phyloP scores from a whole-genome alignment of 768 basidiomycete species.

The Lactifluus echinatus region DNA sequence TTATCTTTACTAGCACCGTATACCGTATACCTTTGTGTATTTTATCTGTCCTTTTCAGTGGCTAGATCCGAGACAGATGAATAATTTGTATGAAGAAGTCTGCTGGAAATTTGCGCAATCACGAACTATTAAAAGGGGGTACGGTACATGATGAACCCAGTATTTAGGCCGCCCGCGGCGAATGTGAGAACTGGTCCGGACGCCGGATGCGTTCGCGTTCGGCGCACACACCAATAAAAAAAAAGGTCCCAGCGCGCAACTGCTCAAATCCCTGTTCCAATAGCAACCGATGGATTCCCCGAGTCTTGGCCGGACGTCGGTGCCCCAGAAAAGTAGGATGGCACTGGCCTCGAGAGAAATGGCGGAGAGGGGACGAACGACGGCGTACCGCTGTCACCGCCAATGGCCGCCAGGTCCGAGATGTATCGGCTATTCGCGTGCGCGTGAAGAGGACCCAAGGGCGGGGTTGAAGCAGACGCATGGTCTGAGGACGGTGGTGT shows the following conservation, averaged over 20 bases:
- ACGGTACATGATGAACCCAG: neutral
- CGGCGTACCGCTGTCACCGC: neutral
- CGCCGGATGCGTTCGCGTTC: neutral
- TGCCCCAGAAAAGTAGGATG: slow-evolving; percentile 7
- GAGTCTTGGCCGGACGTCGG: slow-evolving; percentile 2
- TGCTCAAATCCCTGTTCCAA: neutral
- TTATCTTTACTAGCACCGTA: slow-evolving; percentile 1
- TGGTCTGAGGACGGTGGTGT: slow-evolving; percentile 1
- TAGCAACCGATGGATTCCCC: slow-evolving; percentile 7
- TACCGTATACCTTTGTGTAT: neutral
- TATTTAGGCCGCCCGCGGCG: slow-evolving; percentile 13
- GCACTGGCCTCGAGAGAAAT: slow-evolving; percentile 1
- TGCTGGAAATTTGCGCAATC: slow-evolving; percentile 4
- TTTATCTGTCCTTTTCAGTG: neutral
- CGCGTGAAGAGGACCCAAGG: neutral
- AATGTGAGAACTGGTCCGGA: neutral
- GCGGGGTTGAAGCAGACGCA: neutral
- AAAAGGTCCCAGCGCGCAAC: neutral
- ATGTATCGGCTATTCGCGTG: neutral
- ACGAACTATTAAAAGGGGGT: neutral
- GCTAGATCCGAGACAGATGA: slow-evolving; percentile 7
- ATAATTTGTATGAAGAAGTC: slow-evolving; percentile 11
- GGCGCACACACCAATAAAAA: neutral
- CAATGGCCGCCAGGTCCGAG: neutral
- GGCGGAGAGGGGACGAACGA: neutral